A percentile compares a stretch with the other conserved stretches of the same genome.
Evolutionary conservation across 2,329 filamentous ascomycete genomes (phyloP).

Genomic region (Polychaeton citri): DNA sequence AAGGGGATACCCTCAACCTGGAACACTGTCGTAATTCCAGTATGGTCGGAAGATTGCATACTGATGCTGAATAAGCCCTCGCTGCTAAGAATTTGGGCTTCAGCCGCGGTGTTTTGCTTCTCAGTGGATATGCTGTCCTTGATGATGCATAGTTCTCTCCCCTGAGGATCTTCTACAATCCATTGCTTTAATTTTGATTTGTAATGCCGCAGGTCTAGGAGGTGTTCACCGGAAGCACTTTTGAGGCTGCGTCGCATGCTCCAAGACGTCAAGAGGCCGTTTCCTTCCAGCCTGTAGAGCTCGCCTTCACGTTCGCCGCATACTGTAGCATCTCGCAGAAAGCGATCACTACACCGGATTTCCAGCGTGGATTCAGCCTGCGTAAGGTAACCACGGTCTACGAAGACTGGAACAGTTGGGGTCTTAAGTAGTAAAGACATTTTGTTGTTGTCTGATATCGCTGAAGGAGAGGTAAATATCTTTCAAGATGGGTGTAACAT

Average conservation of each 20-base stretch:
- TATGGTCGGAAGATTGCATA: background rate
- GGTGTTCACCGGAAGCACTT: background rate
- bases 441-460: too few species aligned
- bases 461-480: too few species aligned
- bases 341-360: background rate
- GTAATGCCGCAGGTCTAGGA: constrained; percentile 1
- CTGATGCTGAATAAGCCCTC: background rate
- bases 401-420: background rate
- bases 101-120: background rate
- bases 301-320: background rate
- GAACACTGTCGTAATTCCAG: constrained; percentile 1
- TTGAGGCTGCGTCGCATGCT: background rate
- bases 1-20: background rate
- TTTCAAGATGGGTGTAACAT: too few species aligned
- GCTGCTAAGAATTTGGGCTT: background rate
- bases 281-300: background rate
- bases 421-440: background rate
- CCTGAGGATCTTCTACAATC: constrained; percentile 1
- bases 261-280: background rate
- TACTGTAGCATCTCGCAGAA: background rate
- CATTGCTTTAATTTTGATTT: background rate
- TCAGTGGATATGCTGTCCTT: background rate
- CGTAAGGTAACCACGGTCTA: background rate
- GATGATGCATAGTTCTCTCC: constrained; percentile 1
- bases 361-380: background rate